Evolutionary conservation across 495 filamentous ascomycete genomes (phyloP).

Genomic region (Jackrogersella minutella): DNA sequence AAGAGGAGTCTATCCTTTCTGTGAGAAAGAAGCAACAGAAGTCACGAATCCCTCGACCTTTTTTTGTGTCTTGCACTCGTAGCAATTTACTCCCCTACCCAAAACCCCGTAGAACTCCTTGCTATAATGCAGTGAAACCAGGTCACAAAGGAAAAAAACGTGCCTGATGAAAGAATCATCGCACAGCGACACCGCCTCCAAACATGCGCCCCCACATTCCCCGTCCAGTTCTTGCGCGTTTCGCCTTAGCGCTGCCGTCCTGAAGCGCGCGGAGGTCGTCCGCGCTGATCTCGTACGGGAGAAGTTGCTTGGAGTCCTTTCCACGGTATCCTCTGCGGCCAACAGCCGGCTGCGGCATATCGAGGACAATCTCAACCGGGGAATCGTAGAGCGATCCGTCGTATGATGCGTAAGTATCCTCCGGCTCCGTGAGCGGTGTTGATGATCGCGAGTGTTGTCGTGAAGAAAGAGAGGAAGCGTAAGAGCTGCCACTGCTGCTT

Average conservation of each 20-base stretch:
- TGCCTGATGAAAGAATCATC: conserved; percentile 4
- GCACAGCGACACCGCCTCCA: conserved; percentile 28
- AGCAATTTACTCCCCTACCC: conserved; percentile 21
- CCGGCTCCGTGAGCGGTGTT: conserved; percentile 51
- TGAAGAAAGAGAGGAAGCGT: conserved; percentile 45
- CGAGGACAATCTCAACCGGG: conserved; percentile 49
- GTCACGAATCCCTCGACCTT: conserved; percentile 5
- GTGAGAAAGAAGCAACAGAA: conserved; percentile 13
- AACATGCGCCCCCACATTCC: conserved; percentile 55
- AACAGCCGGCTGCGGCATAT: conserved; percentile 39
- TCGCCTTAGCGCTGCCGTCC: conserved; percentile 47
- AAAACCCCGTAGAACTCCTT: conserved; percentile 29
- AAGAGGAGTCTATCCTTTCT: conserved; percentile 27
- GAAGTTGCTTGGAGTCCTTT: conserved; percentile 39
- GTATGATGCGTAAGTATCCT: conserved; percentile 45
- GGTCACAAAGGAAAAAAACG: conserved; percentile 19
- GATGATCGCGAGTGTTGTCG: conserved; percentile 53
- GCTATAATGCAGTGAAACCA: conserved; percentile 33
- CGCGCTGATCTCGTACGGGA: conserved; percentile 58
- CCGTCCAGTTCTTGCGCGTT: conserved; percentile 47
- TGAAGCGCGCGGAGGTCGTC: conserved; percentile 53
- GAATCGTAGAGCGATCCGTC: conserved; percentile 51
- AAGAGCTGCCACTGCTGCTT: conserved; percentile 48
- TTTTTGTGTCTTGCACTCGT: conserved; percentile 30
- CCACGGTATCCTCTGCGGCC: conserved; percentile 21